Evolutionary conservation across 192 early-diverging fungal species (phyloP), one percentile per base, ranked within the genome.

Genomic region (Coemansia sp.): DNA sequence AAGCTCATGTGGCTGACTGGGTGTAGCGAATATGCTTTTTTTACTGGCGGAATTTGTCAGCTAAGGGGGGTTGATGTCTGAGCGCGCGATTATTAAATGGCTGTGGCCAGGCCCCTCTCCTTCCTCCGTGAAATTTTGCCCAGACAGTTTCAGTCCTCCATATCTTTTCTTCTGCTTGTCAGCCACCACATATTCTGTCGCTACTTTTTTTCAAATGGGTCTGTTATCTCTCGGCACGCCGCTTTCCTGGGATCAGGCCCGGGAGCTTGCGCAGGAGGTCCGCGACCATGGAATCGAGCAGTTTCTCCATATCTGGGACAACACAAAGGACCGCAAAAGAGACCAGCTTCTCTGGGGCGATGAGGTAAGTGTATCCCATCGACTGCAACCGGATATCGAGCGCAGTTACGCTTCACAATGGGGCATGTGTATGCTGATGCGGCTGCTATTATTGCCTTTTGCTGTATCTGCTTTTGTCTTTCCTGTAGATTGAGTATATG

Each of bases 141-240:
- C 8, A 45, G 43, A 20, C 43, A 20, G 18, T 45, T 45, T 45
- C 43, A 45, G 18, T 45, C 16, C n/a, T 45, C n/a, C 16, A 20
- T 10, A 7, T 45, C 20, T 45, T 3, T n/a, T 42, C 43, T 42
- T 16, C 16, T 16, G 5, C 39, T n/a, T 20, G 43, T 8, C 20
- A 45, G 43, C 16, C 43, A 45, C n/a, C 8, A 45, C 43, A 20
- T 45, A 31, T 10, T n/a, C n/a, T n/a, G n/a, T n/a, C n/a, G n/a
- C n/a, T n/a, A n/a, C n/a, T 33, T 20, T 28, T 63, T 34, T 37
- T 50, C 39, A 13, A 56, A 99, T 99, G 97, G 97, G 97, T 48
- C 87, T 99, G 3, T 71, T 99, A 43, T 90, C 92, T 31, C 82
- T 95, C 25, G 97, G 97, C 64, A 99, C 97, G n/a, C 97, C 97